Evolutionary conservation across 176 grass and related monocot genomes (phyloP), one percentile per base, ranked within the genome.

Genomic region (Phoenix roebelenii): DNA sequence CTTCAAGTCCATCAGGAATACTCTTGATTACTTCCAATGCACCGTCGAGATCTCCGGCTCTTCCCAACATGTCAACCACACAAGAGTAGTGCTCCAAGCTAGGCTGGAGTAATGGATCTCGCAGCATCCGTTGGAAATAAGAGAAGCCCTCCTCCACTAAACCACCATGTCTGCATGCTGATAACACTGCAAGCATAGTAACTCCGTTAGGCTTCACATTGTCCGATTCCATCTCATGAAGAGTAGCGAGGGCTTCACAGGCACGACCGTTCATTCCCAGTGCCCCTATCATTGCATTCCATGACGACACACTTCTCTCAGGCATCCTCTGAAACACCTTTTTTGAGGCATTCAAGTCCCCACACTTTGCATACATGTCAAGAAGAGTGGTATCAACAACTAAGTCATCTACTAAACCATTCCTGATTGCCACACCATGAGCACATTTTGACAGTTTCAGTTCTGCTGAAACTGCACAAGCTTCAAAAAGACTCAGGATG

Each of bases 271-370:
- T 87, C 84, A 82, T 78, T 9, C 84, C 84, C 18, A 87, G 58
- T 6, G 66, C 84, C 3, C 84, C 70, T 68, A 87, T 82, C 79
- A 87, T 82, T n/a, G 72, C 71, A 55, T 82, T 87, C 78, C 79
- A 82, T 10, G 74, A 66, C 2, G 75, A 19, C 9, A 79, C 50
- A 24, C 75, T 80, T 69, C 61, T 87, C 16, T 30, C 30, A 0
- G 74, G 55, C 30, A 82, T 71, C n/a, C 20, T 49, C 15, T 74
- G 49, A 25, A 87, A 87, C 74, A 78, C 74, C 64, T 71, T 81
- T 6, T n/a, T 61, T 10, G 73, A 20, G 3, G 16, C 52, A 23
- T 67, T 66, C 20, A 78, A 23, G 29, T 82, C 60, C 15, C 83
- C 83, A 16, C 83, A 82, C 65, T 82, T 87, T n/a, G 68, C 77